phyloP scores from a whole-genome alignment of 495 filamentous ascomycete genomes.

The Lasiosphaeria hispida region DNA sequence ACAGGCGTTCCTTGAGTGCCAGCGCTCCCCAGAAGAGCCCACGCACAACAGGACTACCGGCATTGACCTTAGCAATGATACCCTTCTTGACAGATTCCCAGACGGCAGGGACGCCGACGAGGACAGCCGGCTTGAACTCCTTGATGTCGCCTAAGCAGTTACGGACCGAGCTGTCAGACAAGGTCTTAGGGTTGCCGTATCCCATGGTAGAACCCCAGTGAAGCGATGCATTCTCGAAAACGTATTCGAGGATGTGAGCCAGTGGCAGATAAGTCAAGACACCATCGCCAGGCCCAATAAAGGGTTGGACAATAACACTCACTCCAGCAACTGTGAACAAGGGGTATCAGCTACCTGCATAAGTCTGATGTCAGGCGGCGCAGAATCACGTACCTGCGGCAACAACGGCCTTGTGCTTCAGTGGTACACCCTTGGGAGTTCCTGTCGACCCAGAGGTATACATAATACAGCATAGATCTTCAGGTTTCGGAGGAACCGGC shows the following conservation, averaged over 20 bases:
- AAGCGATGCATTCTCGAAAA: slow-evolving; percentile 90
- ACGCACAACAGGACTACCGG: slow-evolving; percentile 66
- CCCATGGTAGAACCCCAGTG: slow-evolving; percentile 98
- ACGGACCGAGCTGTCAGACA: slow-evolving; percentile 84
- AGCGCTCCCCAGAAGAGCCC: slow-evolving; percentile 93
- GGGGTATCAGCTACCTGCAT: slow-evolving; percentile 14
- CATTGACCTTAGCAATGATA: slow-evolving; percentile 81
- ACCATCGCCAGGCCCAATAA: slow-evolving; percentile 81
- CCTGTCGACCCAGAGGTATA: slow-evolving; percentile 99
- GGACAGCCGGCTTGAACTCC: slow-evolving; percentile 85
- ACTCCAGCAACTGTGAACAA: slow-evolving; percentile 72
- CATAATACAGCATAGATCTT: slow-evolving; percentile 98
- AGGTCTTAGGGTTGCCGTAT: slow-evolving; percentile 90
- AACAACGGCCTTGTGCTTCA: slow-evolving; percentile 86
- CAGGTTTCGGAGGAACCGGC: slow-evolving; percentile 71
- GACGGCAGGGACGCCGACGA: slow-evolving; percentile 94
- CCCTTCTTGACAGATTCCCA: slow-evolving; percentile 99
- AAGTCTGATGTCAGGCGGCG: neutral
- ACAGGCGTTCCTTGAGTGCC: slow-evolving; percentile 75
- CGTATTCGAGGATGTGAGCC: slow-evolving; percentile 94
- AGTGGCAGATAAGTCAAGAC: slow-evolving; percentile 90
- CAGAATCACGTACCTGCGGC: slow-evolving; percentile 65
- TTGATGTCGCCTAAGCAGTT: slow-evolving; percentile 96
- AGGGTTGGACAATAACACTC: slow-evolving; percentile 76
- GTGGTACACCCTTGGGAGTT: slow-evolving; percentile 88